Evolutionary conservation across 805 yeast species (phyloP).

Genomic region (Yarrowia hollandica): DNA sequence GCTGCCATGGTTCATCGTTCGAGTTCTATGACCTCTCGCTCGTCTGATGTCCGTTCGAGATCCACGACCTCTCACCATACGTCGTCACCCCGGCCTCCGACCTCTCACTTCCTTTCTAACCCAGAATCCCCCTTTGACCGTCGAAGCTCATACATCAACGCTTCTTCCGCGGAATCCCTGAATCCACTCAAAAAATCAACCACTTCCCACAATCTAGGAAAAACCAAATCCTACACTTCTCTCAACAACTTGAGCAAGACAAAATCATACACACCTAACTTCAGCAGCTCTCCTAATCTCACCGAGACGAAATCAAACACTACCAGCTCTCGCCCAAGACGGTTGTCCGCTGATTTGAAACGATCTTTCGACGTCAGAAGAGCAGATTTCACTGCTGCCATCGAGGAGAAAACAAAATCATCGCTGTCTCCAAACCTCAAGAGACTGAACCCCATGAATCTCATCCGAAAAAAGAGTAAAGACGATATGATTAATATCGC

Average conservation of each 20-base stretch:
- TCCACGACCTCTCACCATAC: neutral
- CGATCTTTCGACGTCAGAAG: conserved; percentile 10
- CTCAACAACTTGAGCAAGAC: neutral
- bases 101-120: neutral
- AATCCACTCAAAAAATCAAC: neutral
- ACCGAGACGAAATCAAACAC: too few relatives aligned
- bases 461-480: neutral
- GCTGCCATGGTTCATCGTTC: too few relatives aligned
- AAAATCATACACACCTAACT: neutral
- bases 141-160: neutral
- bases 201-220: neutral
- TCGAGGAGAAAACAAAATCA: conserved; percentile 2
- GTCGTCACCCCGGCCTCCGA: too few relatives aligned
- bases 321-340: neutral
- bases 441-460: conserved; percentile 11
- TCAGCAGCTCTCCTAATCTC: neutral
- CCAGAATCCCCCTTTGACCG: neutral
- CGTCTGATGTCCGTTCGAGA: neutral
- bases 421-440: conserved; percentile 30
- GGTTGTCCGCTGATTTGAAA: neutral
- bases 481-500: conserved; percentile 12
- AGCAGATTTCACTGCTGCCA: conserved; percentile 8
- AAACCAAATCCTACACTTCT: neutral
- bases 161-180: neutral
- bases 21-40: too few relatives aligned